These are phyloP conservation scores for Gonapodya prolifera DNA, from an alignment of 192 early-diverging fungal genomes.

Conservation along the genomic window DNA sequence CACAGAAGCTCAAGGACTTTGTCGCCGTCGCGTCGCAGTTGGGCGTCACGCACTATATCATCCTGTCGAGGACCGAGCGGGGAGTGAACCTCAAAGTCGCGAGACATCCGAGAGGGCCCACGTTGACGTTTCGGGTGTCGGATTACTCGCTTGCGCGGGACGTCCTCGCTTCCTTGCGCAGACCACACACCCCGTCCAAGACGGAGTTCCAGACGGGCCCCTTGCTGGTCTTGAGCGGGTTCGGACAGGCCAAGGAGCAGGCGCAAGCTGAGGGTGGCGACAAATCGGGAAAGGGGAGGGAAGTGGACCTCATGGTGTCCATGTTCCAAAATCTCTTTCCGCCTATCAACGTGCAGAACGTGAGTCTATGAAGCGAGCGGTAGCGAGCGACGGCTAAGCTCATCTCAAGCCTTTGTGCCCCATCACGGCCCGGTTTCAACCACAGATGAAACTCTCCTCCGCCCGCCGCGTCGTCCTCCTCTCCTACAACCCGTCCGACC, in stretches of 20 bases:
- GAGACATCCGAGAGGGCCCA: constrained; percentile 83
- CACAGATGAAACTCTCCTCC: constrained; percentile 83
- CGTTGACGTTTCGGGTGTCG: constrained; percentile 70
- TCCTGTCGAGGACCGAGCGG: constrained; percentile 74
- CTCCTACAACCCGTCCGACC: constrained; percentile 52
- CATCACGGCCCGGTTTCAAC: too few relatives aligned
- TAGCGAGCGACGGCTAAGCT: too few relatives aligned
- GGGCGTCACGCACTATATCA: constrained; percentile 73
- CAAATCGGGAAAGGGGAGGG: constrained; percentile 52
- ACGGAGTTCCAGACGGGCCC: constrained; percentile 67
- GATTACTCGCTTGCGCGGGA: constrained; percentile 75
- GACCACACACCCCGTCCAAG: constrained; percentile 58
- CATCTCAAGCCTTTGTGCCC: too few relatives aligned
- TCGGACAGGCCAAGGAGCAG: background rate
- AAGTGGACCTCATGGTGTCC: constrained; percentile 83
- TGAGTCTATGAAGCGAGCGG: constrained; percentile 19
- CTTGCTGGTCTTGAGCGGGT: constrained; percentile 31
- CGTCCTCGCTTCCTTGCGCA: constrained; percentile 60
- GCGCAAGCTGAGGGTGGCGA: constrained; percentile 17
- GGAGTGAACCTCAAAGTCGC: constrained; percentile 75
- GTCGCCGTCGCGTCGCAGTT: constrained; percentile 72
- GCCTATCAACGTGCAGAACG: constrained; percentile 80
- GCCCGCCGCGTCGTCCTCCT: constrained; percentile 85
- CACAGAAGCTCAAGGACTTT: constrained; percentile 89
- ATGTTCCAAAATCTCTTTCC: constrained; percentile 98